Evolutionary conservation across 805 yeast species (phyloP), one percentile per base, ranked within the genome.

Genomic region (Candida sphagnicola): DNA sequence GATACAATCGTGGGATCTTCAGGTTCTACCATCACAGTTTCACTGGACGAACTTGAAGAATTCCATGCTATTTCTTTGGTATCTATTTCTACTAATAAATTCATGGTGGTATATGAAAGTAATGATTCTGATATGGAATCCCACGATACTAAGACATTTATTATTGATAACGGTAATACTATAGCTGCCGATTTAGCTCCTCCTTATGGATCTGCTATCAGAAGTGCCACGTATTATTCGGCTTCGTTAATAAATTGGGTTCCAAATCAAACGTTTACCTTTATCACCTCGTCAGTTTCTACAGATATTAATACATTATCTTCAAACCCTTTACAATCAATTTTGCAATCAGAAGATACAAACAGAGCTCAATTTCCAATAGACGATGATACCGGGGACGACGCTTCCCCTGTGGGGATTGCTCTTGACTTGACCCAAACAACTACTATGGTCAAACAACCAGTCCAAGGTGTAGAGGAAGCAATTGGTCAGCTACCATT

Each of bases 281-380:
- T 87, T 15, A 42, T 83, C 1, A 75, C 85, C 1, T 74, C 83
- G 2, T 75, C 89, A 0, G 70, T 78, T 17, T 77, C 93, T 0
- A 70, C 85, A 2, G 95, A 85, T 39, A 31, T 53, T 10, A 44
- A 45, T n/a, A 38, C 40, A 4, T 32, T 51, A 10, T 16, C 28
- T 3, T 18, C 42, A 4, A 33, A 35, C 3, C 29, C 46, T 1
- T 25, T 47, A 3, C 34, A 42, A 12, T 31, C 51, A 2, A 50
- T 82, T 1, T 62, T 62, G 21, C 80, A 80, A 6, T 57, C 74
- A 3, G 84, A 83, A 48, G 96, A 89, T 51, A 67, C 80, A 3
- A 78, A 77, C 49, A 70, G 85, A 35, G 95, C 95, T 0, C 72
- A 78, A 18, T 64, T 87, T 45, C 95, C 96, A 1, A 65, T 86